Conservation (phyloP, 345 rosid species). For the Microcos paniculata region DNA sequence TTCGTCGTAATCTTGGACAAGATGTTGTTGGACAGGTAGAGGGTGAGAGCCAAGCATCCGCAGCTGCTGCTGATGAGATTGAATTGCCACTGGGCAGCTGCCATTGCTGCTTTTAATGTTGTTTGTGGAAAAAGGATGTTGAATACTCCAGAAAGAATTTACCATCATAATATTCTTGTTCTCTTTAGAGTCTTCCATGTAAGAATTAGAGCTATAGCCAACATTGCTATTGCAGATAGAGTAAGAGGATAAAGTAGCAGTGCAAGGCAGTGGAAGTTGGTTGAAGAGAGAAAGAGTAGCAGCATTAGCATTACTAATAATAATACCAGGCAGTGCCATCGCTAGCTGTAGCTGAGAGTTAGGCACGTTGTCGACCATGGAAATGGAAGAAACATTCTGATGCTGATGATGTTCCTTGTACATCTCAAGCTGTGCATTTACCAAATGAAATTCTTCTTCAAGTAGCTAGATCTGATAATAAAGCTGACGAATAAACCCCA, state of each 20-base stretch:
- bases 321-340: constrained; percentile 56
- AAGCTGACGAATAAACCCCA: constrained; percentile 50
- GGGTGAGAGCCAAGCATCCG: constrained; percentile 34
- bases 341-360: constrained; percentile 65
- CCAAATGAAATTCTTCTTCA: constrained; percentile 61
- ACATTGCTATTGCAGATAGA: constrained; percentile 27
- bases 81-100: constrained; percentile 37
- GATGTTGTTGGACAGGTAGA: constrained; percentile 41
- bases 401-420: constrained; percentile 46
- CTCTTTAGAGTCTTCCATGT: constrained; percentile 44
- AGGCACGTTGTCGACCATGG: constrained; percentile 42
- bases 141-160: constrained; percentile 39
- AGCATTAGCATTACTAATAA: constrained; percentile 6
- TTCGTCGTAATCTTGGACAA: constrained; percentile 66
- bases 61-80: constrained; percentile 60
- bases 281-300: constrained; percentile 37
- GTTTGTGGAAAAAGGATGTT: constrained; percentile 31
- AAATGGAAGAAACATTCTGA: constrained; percentile 25
- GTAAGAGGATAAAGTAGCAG: constrained; percentile 39
- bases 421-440: constrained; percentile 59
- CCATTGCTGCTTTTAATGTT: constrained; percentile 15
- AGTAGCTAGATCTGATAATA: constrained; percentile 45
- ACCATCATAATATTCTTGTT: neutral
- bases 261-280: constrained; percentile 26
- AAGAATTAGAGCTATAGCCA: constrained; percentile 27